phyloP scores from a whole-genome alignment of 2,329 filamentous ascomycete species.

The Penicillium hesseltinei region DNA sequence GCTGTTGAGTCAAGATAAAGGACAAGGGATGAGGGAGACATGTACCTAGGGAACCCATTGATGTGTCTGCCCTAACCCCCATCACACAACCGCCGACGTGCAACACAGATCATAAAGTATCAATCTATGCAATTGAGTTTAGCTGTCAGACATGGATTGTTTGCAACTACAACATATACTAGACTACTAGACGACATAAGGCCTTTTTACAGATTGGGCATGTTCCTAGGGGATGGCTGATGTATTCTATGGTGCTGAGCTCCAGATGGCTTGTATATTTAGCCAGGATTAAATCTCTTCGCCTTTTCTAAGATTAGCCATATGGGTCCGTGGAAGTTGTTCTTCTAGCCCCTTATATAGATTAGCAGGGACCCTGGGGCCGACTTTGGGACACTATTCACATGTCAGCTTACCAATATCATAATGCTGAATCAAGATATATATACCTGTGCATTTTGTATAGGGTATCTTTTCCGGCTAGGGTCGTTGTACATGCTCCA shows the following conservation, averaged over 20 bases:
- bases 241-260: not conserved
- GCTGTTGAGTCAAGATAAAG: not conserved
- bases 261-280: too few species aligned
- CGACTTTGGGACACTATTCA: not conserved
- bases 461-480: not conserved
- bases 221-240: not conserved
- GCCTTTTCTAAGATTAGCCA: not conserved
- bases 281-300: not conserved
- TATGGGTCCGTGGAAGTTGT: not conserved
- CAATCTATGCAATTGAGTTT: not conserved
- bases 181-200: not conserved
- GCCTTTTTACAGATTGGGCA: not conserved
- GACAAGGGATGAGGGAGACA: not conserved
- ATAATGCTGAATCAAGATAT: not conserved
- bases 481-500: not conserved
- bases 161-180: not conserved
- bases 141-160: not conserved
- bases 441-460: not conserved
- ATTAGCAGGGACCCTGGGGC: not conserved
- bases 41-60: not conserved
- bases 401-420: not conserved
- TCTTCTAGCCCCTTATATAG: not conserved
- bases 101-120: not conserved
- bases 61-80: not conserved
- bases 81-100: not conserved